Percentiles rank a stretch among this genome's conserved stretches.
Evolutionary conservation across 2,329 filamentous ascomycete genomes (phyloP).

Genomic region (Fusarium beomiforme): DNA sequence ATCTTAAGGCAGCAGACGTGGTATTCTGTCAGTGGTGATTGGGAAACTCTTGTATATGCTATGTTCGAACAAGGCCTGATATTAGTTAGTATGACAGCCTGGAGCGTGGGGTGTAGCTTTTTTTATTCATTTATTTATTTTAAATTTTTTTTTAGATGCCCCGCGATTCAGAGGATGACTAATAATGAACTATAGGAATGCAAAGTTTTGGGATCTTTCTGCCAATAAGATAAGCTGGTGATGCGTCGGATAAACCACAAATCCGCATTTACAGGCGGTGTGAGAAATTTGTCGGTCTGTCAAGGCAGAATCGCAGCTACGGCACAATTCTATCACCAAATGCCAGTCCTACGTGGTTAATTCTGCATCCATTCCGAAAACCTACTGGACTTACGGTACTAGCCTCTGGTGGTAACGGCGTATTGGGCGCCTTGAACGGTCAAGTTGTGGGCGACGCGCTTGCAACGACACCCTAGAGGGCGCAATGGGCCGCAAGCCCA

Average conservation of each 20-base stretch:
- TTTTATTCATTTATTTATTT: too few species aligned
- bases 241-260: conserved; percentile 35
- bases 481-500: conserved; percentile 84
- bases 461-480: conserved; percentile 35
- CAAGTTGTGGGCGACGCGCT: conserved; percentile 43
- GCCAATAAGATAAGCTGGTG: conserved; percentile 3
- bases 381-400: conserved; percentile 23
- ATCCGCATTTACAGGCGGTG: conserved; percentile 48
- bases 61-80: not conserved
- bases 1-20: conserved; percentile 4
- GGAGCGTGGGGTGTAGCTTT: conserved; percentile 21
- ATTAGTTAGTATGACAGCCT: conserved; percentile 1
- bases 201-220: conserved; percentile 8
- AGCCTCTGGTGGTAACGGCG: conserved; percentile 30
- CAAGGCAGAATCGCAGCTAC: conserved; percentile 51
- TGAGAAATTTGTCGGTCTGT: conserved; percentile 55
- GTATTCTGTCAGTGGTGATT: not conserved
- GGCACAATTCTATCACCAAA: conserved; percentile 42
- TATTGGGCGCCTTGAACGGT: conserved; percentile 26
- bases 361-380: conserved; percentile 2
- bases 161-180: conserved; percentile 12
- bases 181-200: too few species aligned
- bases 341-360: conserved; percentile 29
- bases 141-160: conserved; percentile 29
- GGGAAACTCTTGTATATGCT: conserved; percentile 4